These are phyloP conservation scores for Kwoniella pini DNA, from an alignment of 768 basidiomycete species.

Conservation along the genomic window DNA sequence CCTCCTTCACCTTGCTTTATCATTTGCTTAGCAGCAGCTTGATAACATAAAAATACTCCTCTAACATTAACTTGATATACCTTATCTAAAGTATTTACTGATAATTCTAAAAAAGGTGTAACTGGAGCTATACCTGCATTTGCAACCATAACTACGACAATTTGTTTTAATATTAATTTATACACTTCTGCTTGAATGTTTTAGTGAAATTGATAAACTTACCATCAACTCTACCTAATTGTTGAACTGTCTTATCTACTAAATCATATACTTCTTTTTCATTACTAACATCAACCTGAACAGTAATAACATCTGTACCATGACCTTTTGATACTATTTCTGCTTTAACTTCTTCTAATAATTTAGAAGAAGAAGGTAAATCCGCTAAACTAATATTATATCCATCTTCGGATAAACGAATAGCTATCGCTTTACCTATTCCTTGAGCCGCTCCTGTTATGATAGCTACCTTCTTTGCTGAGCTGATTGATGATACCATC, in stretches of 20 bases:
- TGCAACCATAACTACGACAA: conserved; percentile 10
- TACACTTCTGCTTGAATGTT: too few relatives aligned
- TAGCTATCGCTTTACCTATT: conserved; percentile 5
- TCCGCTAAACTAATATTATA: conserved; percentile 2
- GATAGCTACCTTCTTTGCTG: conserved; percentile 2
- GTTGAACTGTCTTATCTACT: conserved; percentile 2
- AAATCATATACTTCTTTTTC: conserved; percentile 9
- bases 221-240: conserved; percentile 10
- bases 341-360: neutral
- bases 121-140: conserved; percentile 15
- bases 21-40: conserved; percentile 18
- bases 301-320: neutral
- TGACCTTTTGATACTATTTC: neutral
- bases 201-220: neutral
- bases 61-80: conserved; percentile 6
- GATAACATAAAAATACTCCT: conserved; percentile 17
- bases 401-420: conserved; percentile 6
- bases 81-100: conserved; percentile 4
- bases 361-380: neutral
- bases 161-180: too few relatives aligned
- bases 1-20: conserved; percentile 15
- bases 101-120: conserved; percentile 8
- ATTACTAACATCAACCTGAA: conserved; percentile 3
- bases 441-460: conserved; percentile 12
- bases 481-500: neutral